Percentiles rank a stretch among this genome's conserved stretches.
These are phyloP conservation scores for Celoporthe dispersa DNA, from an alignment of 2,329 filamentous ascomycete species.

Conservation along the genomic window DNA sequence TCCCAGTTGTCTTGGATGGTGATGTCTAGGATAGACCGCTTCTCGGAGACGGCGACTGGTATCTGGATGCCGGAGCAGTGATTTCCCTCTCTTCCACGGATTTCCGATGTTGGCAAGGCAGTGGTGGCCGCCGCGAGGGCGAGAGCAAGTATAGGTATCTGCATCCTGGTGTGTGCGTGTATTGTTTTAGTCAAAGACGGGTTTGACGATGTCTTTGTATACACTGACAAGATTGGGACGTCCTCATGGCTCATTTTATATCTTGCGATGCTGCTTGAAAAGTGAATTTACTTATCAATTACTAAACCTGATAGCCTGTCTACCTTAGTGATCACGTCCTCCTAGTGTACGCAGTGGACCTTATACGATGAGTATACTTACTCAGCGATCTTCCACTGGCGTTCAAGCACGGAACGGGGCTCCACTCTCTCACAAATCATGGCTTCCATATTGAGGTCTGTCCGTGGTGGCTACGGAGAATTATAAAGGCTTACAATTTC, in stretches of 20 bases:
- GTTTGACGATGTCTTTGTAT: not conserved
- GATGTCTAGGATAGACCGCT: constrained; percentile 35
- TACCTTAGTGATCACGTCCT: not conserved
- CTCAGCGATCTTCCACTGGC: constrained; percentile 3
- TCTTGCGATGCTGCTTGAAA: not conserved
- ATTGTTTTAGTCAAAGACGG: not conserved
- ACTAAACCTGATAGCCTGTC: not conserved
- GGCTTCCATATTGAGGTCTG: not conserved
- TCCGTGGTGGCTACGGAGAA: not conserved
- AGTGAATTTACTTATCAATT: not conserved
- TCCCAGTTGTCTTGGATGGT: constrained; percentile 38
- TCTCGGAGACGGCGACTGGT: constrained; percentile 36
- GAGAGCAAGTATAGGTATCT: not conserved
- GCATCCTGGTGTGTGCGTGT: not conserved
- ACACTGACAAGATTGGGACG: not conserved
- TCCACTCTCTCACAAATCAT: constrained; percentile 6
- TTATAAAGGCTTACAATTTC: not conserved
- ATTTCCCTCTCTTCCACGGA: not conserved
- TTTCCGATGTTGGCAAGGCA: constrained; percentile 18
- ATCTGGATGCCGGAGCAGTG: constrained; percentile 35
- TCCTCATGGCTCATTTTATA: not conserved
- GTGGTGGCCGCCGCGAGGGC: constrained; percentile 15
- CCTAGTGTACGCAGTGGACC: not conserved
- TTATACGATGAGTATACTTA: not conserved
- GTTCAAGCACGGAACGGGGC: not conserved